Evolutionary conservation across 1,139 yeast genomes (phyloP), one percentile per base, ranked within the genome.

Genomic region (Scheffersomyces segobiensis): DNA sequence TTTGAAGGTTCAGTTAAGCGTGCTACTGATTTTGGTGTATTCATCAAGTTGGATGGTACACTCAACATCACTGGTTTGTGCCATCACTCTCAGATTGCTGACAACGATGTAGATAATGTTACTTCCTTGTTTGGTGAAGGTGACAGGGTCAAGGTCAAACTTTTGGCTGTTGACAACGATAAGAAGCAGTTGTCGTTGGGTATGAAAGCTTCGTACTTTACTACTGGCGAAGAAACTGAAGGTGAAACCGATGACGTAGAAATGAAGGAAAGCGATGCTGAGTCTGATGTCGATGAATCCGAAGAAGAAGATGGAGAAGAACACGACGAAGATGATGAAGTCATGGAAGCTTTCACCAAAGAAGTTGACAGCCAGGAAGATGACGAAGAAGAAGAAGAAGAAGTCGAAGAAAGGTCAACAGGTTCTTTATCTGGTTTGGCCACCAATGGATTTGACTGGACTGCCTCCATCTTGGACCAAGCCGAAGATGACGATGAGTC

Each of bases 141-240:
- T 63, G 98, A 93, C 71, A 82, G 90, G 63, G 98, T 93, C 52
- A 91, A 91, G 76, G 96, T 91, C 51, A 89, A 88, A 76, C 80
- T 95, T 47, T 79, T 93, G 66, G 82, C 80, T 53, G 80, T 88
- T 53, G 88, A 91, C 67, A 60, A 68, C 4, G 86, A 79, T 20
- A 92, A 89, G 81, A 87, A 87, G 62, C 93, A 90, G 70, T 71
- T 93, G 52, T 88, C 97, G 0, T 83, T 93, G 60, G 97, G 98
- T 63, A 88, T 93, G 93, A 95, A 93, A 77, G 98, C 98, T 2
- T 91, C 97, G 3, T 92, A 89, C 74, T 93, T 95, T 73, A 80
- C 80, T 22, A 79, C 73, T 22, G 82, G 71, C 20, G 73, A 71
- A 8, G 74, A 67, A 17, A 69, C 59, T 10, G 70, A 64, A 26